These are phyloP conservation scores for Beauveria sp. DNA, from an alignment of 2,329 filamentous ascomycete genomes.

Conservation along the genomic window DNA sequence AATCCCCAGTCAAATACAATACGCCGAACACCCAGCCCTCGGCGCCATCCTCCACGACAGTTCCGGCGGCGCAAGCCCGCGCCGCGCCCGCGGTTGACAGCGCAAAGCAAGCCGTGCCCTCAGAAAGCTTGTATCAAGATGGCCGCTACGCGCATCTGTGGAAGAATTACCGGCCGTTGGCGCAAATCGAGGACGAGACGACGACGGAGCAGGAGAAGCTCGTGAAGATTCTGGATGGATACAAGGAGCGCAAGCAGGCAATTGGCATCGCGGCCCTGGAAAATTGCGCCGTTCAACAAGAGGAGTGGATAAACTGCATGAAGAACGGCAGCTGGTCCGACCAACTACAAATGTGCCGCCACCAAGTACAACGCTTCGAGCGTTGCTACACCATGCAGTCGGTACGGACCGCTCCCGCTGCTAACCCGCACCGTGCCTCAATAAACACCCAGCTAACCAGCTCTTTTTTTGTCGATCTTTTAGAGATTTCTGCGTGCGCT, in stretches of 20 bases:
- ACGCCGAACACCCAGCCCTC: constrained; percentile 18
- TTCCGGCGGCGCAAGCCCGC: constrained; percentile 13
- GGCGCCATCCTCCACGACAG: neutral
- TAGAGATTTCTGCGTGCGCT: constrained; percentile 84
- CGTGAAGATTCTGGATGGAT: constrained; percentile 70
- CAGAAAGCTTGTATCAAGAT: constrained; percentile 48
- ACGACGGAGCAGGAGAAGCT: constrained; percentile 76
- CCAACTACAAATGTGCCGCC: constrained; percentile 70
- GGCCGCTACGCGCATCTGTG: constrained; percentile 77
- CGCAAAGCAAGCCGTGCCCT: constrained; percentile 32
- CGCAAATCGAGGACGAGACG: constrained; percentile 58
- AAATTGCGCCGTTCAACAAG: constrained; percentile 85
- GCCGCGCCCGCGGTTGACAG: constrained; percentile 17
- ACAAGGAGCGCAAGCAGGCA: constrained; percentile 71
- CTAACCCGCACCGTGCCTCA: neutral
- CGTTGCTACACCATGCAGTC: constrained; percentile 85
- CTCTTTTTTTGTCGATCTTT: no score
- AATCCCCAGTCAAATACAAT: constrained; percentile 66
- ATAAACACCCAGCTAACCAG: neutral
- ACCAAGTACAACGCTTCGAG: constrained; percentile 70
- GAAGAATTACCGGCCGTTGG: constrained; percentile 77
- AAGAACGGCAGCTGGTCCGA: constrained; percentile 59
- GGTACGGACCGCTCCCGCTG: constrained; percentile 36
- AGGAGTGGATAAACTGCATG: constrained; percentile 78
- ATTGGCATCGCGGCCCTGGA: constrained; percentile 81